Evolutionary conservation across 139 green algal species (phyloP).

Genomic region (Chlorella vulgaris): DNA sequence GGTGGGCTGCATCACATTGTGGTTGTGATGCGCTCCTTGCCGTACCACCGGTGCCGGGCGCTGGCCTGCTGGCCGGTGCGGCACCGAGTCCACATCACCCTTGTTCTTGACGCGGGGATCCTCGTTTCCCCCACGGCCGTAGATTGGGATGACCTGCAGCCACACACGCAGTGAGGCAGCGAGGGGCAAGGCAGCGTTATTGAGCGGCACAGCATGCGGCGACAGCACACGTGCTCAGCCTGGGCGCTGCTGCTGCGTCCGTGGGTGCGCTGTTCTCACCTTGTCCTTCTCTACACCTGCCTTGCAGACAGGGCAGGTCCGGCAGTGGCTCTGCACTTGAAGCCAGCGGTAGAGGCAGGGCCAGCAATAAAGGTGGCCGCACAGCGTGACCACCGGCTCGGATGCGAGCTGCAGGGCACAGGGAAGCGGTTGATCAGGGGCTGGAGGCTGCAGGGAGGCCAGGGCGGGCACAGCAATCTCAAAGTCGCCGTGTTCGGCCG

Average conservation of each 20-base stretch:
- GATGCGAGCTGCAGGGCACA: slow-evolving; percentile 57
- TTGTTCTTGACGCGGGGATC: slow-evolving; percentile 58
- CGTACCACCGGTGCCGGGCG: slow-evolving; percentile 41
- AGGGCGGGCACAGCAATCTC: background rate
- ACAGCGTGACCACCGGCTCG: slow-evolving; percentile 94
- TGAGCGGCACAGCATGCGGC: no score
- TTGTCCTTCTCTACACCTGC: slow-evolving; percentile 83
- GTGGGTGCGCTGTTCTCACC: no score
- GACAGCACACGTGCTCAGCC: no score
- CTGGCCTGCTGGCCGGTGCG: slow-evolving; percentile 62
- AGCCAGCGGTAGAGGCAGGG: slow-evolving; percentile 93
- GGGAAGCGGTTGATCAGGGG: background rate
- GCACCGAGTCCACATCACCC: slow-evolving; percentile 36
- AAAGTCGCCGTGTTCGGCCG: background rate
- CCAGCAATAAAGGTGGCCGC: slow-evolving; percentile 97
- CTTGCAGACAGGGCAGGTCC: slow-evolving; percentile 93
- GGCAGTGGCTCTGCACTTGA: slow-evolving; percentile 68
- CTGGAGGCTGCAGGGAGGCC: background rate
- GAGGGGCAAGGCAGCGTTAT: no score
- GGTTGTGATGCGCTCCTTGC: no score
- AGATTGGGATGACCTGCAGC: slow-evolving; percentile 81
- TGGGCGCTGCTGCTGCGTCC: no score
- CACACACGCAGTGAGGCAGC: no score
- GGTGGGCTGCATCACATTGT: slow-evolving; percentile 44
- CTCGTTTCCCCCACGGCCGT: slow-evolving; percentile 72